Evolutionary conservation across 345 rosid species (phyloP), one percentile per base, ranked within the genome.

Genomic region (Microthlaspi erraticum): DNA sequence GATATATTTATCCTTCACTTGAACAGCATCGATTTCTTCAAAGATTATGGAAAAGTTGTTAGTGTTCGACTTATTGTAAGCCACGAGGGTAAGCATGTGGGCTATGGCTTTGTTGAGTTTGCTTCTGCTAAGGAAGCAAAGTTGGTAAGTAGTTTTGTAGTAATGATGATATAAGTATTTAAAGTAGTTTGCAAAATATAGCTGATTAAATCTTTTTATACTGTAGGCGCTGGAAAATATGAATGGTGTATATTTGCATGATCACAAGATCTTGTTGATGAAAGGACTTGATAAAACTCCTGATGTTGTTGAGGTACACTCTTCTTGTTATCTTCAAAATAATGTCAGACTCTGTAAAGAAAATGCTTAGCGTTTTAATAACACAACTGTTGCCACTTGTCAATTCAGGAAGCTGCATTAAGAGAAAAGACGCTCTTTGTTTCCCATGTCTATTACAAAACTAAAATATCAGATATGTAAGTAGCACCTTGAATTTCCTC

Each of bases 111-210:
- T 48, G 53, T 48, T 19, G 53, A 48, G 31, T 48, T 48, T 48
- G 53, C 53, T 48, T 48, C 52, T 48, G 6, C 52, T 48, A 8
- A 48, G 29, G 32, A 49, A 49, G 54, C 54, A 20, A 49, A 49
- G 54, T 10, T 1, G 54, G 54, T 49, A 32, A 49, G 26, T 23
- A 19, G 54, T 49, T 49, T 49, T 49, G 13, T 18, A 48, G 31
- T 9, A 48, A 48, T 48, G 10, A 18, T 46, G 52, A 46, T 2
- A 46, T n/a, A 46, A 46, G 6, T 46, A 20, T 48, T 19, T n/a
- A 20, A 5, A 20, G 44, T 41, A 51, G 33, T 31, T 51, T 51
- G 34, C 23, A 51, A 32, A 20, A 3, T 6, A 49, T 50, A 50
- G 34, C 55, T 50, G 33, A 50, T 23, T 23, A 23, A 50, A 23